Conservation (phyloP, 1,284 basidiomycete species). For the Cutaneotrichosporon mucoides region DNA sequence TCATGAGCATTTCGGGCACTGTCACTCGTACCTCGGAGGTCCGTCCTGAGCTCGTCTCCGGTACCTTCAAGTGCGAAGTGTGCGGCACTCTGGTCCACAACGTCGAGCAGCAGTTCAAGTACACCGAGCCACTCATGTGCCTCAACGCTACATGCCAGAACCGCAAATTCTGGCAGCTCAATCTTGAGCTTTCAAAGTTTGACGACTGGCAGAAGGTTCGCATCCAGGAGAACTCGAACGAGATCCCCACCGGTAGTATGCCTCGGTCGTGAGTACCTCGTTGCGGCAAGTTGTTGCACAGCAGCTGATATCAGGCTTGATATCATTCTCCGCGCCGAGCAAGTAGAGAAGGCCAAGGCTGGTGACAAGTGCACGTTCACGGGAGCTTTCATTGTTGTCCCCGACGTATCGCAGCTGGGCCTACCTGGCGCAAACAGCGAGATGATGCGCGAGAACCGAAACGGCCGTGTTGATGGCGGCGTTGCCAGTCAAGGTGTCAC, state of each 20-base stretch:
- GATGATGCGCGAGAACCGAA: conserved; percentile 79
- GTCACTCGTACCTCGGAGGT: conserved; percentile 98
- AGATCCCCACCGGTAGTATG: conserved; percentile 98
- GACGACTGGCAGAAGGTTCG: conserved; percentile 99
- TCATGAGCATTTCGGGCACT: conserved; percentile 91
- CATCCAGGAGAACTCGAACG: conserved; percentile 97
- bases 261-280: conserved; percentile 59
- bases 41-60: conserved; percentile 87
- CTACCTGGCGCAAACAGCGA: conserved; percentile 92
- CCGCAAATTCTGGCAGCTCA: conserved; percentile 83
- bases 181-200: conserved; percentile 95
- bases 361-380: conserved; percentile 99
- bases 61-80: conserved; percentile 86
- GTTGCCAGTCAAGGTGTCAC: conserved; percentile 84
- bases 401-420: conserved; percentile 94
- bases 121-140: conserved; percentile 96
- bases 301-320: conserved; percentile 63
- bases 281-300: background rate
- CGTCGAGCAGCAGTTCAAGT: conserved; percentile 99
- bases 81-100: conserved; percentile 86
- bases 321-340: conserved; percentile 89
- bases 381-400: conserved; percentile 96
- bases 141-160: conserved; percentile 92
- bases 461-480: conserved; percentile 62
- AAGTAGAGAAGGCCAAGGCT: conserved; percentile 96